Percentiles rank a stretch among this genome's conserved stretches.
phyloP scores from a whole-genome alignment of 1,284 basidiomycete species.

The Tilletiaria anomala region DNA sequence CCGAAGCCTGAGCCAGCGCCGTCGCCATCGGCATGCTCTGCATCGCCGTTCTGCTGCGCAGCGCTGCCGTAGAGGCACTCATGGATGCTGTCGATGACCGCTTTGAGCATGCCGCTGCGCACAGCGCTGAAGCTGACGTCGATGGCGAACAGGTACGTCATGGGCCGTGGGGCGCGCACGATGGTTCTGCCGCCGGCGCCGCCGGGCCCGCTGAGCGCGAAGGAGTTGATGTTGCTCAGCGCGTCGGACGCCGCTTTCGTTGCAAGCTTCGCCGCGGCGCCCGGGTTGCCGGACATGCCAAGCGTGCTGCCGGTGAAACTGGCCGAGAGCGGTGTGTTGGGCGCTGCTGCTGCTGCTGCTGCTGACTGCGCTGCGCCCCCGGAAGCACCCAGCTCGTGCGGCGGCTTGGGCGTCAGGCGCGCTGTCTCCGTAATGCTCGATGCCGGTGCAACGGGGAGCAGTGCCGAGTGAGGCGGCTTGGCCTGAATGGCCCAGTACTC shows the following conservation, averaged over 20 bases:
- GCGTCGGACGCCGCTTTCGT: conserved; percentile 30
- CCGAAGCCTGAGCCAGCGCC: conserved; percentile 27
- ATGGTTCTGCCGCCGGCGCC: conserved; percentile 30
- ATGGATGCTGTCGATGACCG: conserved; percentile 55
- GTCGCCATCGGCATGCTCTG: conserved; percentile 7
- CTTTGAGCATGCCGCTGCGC: conserved; percentile 57
- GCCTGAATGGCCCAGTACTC: conserved; percentile 64
- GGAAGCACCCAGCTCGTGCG: too few relatives aligned
- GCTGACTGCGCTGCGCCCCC: too few relatives aligned
- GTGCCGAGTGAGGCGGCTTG: conserved; percentile 38
- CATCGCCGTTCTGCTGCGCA: conserved; percentile 16
- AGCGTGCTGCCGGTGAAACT: conserved; percentile 31
- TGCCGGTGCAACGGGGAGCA: conserved; percentile 27
- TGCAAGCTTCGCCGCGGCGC: conserved; percentile 21
- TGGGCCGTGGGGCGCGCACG: conserved; percentile 42
- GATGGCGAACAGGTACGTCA: conserved; percentile 73
- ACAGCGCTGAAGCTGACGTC: conserved; percentile 67
- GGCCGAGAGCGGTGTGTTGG: too few relatives aligned
- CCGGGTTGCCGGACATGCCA: conserved; percentile 22
- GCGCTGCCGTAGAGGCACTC: conserved; percentile 49
- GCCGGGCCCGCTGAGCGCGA: conserved; percentile 19
- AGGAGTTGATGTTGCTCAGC: conserved; percentile 14
- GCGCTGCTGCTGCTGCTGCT: not conserved
- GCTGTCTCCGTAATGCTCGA: conserved; percentile 23
- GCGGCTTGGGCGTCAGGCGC: conserved; percentile 13